Conservation (phyloP, 768 basidiomycete genomes). For the Guyanaporus albipodus region DNA sequence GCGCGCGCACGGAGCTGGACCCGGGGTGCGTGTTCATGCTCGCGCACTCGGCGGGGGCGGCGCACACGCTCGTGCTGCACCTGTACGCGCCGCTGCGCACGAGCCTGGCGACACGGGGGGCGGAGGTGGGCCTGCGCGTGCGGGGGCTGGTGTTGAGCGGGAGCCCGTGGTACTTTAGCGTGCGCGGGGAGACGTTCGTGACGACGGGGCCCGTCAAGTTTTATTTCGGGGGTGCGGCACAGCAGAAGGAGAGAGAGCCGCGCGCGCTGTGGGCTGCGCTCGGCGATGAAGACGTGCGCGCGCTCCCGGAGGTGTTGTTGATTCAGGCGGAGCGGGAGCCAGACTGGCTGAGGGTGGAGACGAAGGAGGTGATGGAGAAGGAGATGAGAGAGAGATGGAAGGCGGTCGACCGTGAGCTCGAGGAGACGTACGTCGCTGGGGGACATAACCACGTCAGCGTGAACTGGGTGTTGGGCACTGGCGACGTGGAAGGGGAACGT, state of each 20-base stretch:
- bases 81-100: slow-evolving; percentile 30
- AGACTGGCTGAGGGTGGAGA: slow-evolving; percentile 35
- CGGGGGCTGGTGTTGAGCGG: slow-evolving; percentile 45
- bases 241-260: slow-evolving; percentile 39
- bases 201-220: slow-evolving; percentile 21
- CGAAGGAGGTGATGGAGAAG: slow-evolving; percentile 36
- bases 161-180: slow-evolving; percentile 40
- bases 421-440: slow-evolving; percentile 35
- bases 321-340: slow-evolving; percentile 55
- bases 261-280: slow-evolving; percentile 38
- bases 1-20: slow-evolving; percentile 32
- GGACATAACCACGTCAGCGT: slow-evolving; percentile 66
- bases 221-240: slow-evolving; percentile 39
- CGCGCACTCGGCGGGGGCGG: slow-evolving; percentile 62
- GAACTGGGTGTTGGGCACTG: slow-evolving; percentile 45
- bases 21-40: slow-evolving; percentile 43
- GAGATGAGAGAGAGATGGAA: slow-evolving; percentile 37
- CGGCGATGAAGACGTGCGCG: slow-evolving; percentile 31
- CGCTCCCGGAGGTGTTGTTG: slow-evolving; percentile 46
- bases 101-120: slow-evolving; percentile 29
- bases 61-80: slow-evolving; percentile 44
- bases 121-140: slow-evolving; percentile 27
- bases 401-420: slow-evolving; percentile 14
- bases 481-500: slow-evolving; percentile 56
- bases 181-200: slow-evolving; percentile 24